Evolutionary conservation across 2,329 filamentous ascomycete genomes (phyloP), one percentile per base, ranked within the genome.

Genomic region (Talaromyces islandicus): DNA sequence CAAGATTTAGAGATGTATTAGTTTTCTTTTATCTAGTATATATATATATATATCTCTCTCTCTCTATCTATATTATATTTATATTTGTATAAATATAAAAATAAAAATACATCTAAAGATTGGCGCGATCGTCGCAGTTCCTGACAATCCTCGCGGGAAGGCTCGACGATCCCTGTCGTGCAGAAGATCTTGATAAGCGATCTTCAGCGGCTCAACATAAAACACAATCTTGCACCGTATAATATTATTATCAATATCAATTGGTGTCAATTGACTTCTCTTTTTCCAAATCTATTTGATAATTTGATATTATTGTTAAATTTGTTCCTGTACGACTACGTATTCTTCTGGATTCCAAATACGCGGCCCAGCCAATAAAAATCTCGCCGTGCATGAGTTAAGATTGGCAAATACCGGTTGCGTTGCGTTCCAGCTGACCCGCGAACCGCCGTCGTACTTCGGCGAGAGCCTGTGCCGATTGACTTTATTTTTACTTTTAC

Each of bases 101-200:
- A 35, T 35, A 14, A 11, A 35, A 14, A 27, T 27, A 27, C 6
- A 17, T 38, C 4, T 10, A 17, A 43, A 43, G 19, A 35, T 35
- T 35, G 32, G 32, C 32, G 32, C 32, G 19, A 52, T 61, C 59
- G 54, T 54, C 53, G 59, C 53, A 54, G 59, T 61, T 60, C 59
- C 59, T 60, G 58, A 60, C 56, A 57, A 60, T 60, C 59, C 54
- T 57, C 56, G 48, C 24, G 48, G 48, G 27, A 52, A n/a, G 38
- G 27, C 57, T 30, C 56, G 59, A 46, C 59, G 59, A 61, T 61
- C 59, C 59, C 59, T 61, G 59, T 61, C 56, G 57, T 54, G 59
- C 54, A 60, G 59, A 55, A 57, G 59, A 61, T 58, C 55, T 52
- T 25, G 48, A 52, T 52, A 52, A 52, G 24, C 25, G 48, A 25